phyloP scores from a whole-genome alignment of 2,329 filamentous ascomycete genomes.

The Sclerotiophoma versabilis region DNA sequence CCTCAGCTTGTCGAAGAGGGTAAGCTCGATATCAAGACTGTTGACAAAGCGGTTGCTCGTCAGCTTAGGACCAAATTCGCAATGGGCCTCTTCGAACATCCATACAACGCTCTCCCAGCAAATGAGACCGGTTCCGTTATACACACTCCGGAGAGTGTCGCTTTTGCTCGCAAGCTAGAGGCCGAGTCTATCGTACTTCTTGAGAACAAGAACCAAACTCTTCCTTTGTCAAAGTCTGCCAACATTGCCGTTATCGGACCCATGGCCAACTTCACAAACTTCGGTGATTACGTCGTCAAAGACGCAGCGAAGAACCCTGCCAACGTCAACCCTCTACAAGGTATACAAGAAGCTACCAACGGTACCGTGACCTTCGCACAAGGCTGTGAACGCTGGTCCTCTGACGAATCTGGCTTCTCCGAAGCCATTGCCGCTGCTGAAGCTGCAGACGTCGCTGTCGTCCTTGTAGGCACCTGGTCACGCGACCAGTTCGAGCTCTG shows the following conservation, averaged over 20 bases:
- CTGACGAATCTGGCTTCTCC: constrained; percentile 70
- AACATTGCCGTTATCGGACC: constrained; percentile 76
- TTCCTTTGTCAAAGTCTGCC: constrained; percentile 72
- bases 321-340: constrained; percentile 74
- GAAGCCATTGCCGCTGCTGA: constrained; percentile 71
- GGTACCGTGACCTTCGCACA: constrained; percentile 70
- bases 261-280: constrained; percentile 67
- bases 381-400: constrained; percentile 77
- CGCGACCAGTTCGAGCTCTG: constrained; percentile 76
- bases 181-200: constrained; percentile 75
- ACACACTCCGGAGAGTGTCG: constrained; percentile 65
- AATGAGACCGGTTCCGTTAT: constrained; percentile 65
- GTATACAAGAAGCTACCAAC: constrained; percentile 65
- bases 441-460: constrained; percentile 73
- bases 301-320: constrained; percentile 62
- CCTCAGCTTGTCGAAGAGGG: constrained; percentile 69
- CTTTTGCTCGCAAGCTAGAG: constrained; percentile 69
- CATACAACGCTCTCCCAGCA: constrained; percentile 66
- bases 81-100: constrained; percentile 74
- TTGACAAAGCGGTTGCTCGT: constrained; percentile 72
- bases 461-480: constrained; percentile 78
- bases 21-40: constrained; percentile 63
- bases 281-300: constrained; percentile 77
- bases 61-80: constrained; percentile 73
- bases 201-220: constrained; percentile 70